phyloP scores from a whole-genome alignment of 768 basidiomycete species.

The Imleria badia region DNA sequence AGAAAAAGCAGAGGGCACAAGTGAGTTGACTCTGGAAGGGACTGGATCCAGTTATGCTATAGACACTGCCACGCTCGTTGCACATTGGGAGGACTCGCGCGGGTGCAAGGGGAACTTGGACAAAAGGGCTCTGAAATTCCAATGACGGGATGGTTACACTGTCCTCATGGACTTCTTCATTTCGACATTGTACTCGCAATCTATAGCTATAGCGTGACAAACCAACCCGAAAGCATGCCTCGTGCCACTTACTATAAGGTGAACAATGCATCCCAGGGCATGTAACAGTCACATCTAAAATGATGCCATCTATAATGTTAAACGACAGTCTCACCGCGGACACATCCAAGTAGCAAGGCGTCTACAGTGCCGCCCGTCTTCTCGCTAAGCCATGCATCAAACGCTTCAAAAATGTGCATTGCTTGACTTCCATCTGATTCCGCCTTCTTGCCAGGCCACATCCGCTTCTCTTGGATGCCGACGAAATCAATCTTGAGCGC shows the following conservation, averaged over 20 bases:
- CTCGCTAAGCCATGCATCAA: slow-evolving; percentile 75
- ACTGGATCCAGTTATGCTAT: neutral
- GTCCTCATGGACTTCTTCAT: neutral
- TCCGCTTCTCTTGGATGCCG: slow-evolving; percentile 78
- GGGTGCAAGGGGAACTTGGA: neutral
- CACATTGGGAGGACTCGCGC: no score
- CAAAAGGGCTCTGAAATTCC: neutral
- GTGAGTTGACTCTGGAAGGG: neutral
- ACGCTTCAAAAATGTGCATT: slow-evolving; percentile 69
- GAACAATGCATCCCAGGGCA: neutral
- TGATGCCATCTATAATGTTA: slow-evolving; percentile 14
- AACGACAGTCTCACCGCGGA: slow-evolving; percentile 57
- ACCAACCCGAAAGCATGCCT: neutral
- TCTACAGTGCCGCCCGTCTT: slow-evolving; percentile 67
- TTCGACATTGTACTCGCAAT: neutral
- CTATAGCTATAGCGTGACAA: neutral
- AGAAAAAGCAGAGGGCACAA: neutral
- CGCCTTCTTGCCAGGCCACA: slow-evolving; percentile 73
- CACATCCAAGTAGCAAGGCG: slow-evolving; percentile 64
- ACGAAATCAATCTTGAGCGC: slow-evolving; percentile 68
- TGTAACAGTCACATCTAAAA: neutral
- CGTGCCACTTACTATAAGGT: neutral
- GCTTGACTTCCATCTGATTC: slow-evolving; percentile 53
- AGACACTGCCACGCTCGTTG: no score
- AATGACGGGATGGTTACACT: neutral